Base-by-base conservation (phyloP, 208 protist species). In the Trypanosoma lewisi region DNA sequence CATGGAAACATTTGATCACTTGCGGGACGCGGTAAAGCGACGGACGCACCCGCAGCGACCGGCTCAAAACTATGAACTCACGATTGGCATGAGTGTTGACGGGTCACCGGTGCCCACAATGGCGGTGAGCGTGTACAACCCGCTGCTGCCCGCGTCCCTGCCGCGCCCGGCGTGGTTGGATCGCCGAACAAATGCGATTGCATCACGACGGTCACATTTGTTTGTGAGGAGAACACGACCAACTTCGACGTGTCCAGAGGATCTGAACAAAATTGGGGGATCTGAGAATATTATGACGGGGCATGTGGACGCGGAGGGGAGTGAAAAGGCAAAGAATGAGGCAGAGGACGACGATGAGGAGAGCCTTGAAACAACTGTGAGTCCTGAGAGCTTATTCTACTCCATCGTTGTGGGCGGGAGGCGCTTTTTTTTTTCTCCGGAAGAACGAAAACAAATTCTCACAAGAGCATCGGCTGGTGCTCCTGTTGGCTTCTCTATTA, bases 61-160 rank as follows among this genome's bases (percentile, higher is more conserved):
- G 25, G 78, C 66, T 30, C 61, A 75, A n/a, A 67, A 70, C 51
- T 77, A 41, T 41, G 2, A 48, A 25, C 78, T 89, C n/a, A 64
- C 67, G 23, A 76, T 89, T 52, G 82, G 80, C 36, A 17, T 75
- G 12, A 42, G 66, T 34, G 36, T 56, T 2, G 68, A 71, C 28
- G 73, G 62, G 33, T 69, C 61, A 7, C 39, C 65, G 5, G 67
- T 87, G 42, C 85, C 86, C 0, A 82, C 47, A 47, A 83, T 93
- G 61, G 73, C 77, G 39, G 85, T 93, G 19, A 82, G 71, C 48
- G 33, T 94, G 39, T 95, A 89, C 74, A 45, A 53, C 5, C 83
- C 80, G 21, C 31, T 93, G 33, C 47, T 85, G 63, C 54, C 49
- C 17, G 80, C 77, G n/a, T 6, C 14, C 25, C 37, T 28, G 19